Percentiles rank a stretch among this genome's conserved stretches.
Conservation (phyloP, 75 land plant species). For the Ceratopteris richardii region DNA sequence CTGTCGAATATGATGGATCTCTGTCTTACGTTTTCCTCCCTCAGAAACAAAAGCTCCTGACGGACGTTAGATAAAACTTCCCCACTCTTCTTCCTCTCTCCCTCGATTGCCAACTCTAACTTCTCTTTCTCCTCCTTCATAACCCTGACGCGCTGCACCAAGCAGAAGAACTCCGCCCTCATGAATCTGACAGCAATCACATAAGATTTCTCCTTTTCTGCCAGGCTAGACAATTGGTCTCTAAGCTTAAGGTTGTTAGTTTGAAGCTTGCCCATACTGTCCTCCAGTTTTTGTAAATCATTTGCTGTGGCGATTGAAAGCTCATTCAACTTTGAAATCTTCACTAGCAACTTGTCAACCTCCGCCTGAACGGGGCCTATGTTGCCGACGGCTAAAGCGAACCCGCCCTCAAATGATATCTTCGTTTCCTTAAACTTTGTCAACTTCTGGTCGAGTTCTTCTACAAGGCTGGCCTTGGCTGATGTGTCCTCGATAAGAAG, state of each 20-base stretch:
- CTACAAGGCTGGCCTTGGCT: background rate
- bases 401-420: background rate
- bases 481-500: background rate
- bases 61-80: background rate
- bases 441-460: background rate
- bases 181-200: background rate
- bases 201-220: background rate
- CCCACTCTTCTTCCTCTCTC: background rate
- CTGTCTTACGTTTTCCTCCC: slow-evolving; percentile 44
- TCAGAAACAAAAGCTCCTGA: slow-evolving; percentile 2
- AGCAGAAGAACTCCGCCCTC: background rate
- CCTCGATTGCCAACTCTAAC: background rate
- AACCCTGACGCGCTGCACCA: background rate
- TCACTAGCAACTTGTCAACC: background rate
- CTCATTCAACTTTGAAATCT: background rate
- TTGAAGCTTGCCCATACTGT: background rate
- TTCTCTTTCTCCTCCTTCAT: slow-evolving; percentile 4
- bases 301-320: background rate
- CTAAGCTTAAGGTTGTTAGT: background rate
- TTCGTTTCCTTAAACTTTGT: background rate
- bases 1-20: slow-evolving; percentile 35
- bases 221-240: background rate
- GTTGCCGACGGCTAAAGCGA: background rate
- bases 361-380: background rate
- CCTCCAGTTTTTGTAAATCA: slow-evolving; percentile 2